Evolutionary conservation across 1,139 yeast genomes (phyloP), one percentile per base, ranked within the genome.

Genomic region (Yamadazyma aaseri): DNA sequence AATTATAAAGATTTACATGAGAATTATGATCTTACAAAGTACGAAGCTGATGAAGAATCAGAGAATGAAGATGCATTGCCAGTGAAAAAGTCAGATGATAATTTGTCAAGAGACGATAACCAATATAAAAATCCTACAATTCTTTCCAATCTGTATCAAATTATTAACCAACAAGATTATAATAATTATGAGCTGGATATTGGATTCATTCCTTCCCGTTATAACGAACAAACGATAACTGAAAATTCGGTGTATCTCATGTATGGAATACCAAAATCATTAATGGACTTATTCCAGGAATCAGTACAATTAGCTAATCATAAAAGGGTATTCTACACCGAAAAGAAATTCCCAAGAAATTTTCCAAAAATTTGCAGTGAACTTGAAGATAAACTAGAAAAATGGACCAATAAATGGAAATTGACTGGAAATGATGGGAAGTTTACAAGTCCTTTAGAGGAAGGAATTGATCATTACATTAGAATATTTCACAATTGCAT

Each of bases 301-400:
- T 59, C 67, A 1, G 62, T 75, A 6, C 67, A 63, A 32, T 53
- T 76, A 29, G 64, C 81, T 1, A 76, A 76, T 48, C 80, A 76
- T 46, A 71, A 73, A 46, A 66, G 71, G 34, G 66, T 72, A 34
- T 75, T 76, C 45, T 50, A 56, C 27, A 50, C 65, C n/a, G 61
- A 63, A 24, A 59, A 65, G 20, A 62, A 64, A n/a, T 65, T 61
- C 32, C 81, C 81, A 0, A 53, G 80, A 30, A 76, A 75, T 45
- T 76, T 75, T 47, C 81, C 81, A 3, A 63, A 64, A 38, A 58
- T 75, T 3, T 75, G 80, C 46, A 74, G 80, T 34, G 80, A 75
- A 32, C 48, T 70, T 5, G 80, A 75, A 44, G 80, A 75, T 37
- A 65, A 62, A 26, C 50, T 76, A 20, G 44, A 66, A 28, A 61